Evolutionary conservation across 192 early-diverging fungal species (phyloP), one percentile per base, ranked within the genome.

Genomic region (Coemansia sp.): DNA sequence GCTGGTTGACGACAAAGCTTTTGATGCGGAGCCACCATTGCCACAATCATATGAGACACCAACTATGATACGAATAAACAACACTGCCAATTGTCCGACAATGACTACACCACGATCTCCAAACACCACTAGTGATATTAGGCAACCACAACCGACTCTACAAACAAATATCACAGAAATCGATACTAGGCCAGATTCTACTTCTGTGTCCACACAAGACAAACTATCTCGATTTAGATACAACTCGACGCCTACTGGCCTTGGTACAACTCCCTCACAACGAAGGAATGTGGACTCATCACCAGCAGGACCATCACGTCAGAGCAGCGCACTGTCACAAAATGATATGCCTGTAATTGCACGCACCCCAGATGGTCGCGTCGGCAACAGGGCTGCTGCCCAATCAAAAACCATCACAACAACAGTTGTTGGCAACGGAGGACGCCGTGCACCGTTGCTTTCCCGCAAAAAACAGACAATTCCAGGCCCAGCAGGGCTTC

Each of bases 401-500:
- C 66, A 51, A 5, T 20, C 58, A n/a, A 51, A 25, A n/a, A 66
- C 52, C 2, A 54, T 72, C 27, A 72, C 68, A 14, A 75, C 68
- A 21, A 76, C 64, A 23, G 59, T 80, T 19, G 65, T 80, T 3
- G 56, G 58, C 36, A 58, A 61, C 23, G 64, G 57, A 17, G 58
- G 52, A 7, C 68, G 33, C n/a, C 57, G 69, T 3, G 25, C 31
- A 4, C 11, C 57, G 0, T 22, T 63, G 14, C 3, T 27, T 14
- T 24, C 29, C 3, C 42, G 54, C 2, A 59, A 66, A 25, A 60
- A 51, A 23, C 68, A 75, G 36, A 52, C 64, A 29, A 59, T 80
- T 17, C 78, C 78, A 3, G 78, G 78, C 2, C 78, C 78, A 0
- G 72, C 73, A 7, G 78, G 78, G 10, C 55, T 72, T 22, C 19